phyloP scores from a whole-genome alignment of 106 monocot species.

The Acorus calamus region DNA sequence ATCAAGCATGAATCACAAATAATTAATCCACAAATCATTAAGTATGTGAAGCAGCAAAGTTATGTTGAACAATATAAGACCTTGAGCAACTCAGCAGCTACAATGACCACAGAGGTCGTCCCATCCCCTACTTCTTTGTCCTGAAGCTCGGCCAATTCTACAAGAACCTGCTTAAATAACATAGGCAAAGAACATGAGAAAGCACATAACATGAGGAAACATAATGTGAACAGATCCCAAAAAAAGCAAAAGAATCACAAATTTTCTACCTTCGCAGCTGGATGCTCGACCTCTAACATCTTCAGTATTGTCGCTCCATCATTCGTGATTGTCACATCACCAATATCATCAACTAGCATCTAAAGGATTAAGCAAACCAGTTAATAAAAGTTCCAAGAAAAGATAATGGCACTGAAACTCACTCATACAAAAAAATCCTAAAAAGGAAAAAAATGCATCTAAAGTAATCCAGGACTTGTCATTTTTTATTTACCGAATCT shows the following conservation, averaged over 20 bases:
- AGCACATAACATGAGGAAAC: background rate
- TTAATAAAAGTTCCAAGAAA: background rate
- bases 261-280: conserved; percentile 79
- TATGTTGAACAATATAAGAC: conserved; percentile 8
- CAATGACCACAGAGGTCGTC: conserved; percentile 85
- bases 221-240: too few species aligned
- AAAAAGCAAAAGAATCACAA: too few species aligned
- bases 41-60: background rate
- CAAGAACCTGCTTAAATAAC: conserved; percentile 57
- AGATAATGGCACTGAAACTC: background rate
- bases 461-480: background rate
- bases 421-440: background rate
- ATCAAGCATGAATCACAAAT: background rate
- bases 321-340: conserved; percentile 98
- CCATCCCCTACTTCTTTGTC: conserved; percentile 98
- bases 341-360: conserved; percentile 99
- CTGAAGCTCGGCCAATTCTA: conserved; percentile 97
- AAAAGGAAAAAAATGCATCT: too few species aligned
- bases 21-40: too few species aligned
- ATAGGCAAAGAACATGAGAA: background rate
- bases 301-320: conserved; percentile 99
- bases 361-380: conserved; percentile 8
- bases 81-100: conserved; percentile 95
- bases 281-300: conserved; percentile 98
- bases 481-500: too few species aligned